Base-by-base conservation (phyloP, 495 filamentous ascomycete species). In the Talaromyces thailandensis region DNA sequence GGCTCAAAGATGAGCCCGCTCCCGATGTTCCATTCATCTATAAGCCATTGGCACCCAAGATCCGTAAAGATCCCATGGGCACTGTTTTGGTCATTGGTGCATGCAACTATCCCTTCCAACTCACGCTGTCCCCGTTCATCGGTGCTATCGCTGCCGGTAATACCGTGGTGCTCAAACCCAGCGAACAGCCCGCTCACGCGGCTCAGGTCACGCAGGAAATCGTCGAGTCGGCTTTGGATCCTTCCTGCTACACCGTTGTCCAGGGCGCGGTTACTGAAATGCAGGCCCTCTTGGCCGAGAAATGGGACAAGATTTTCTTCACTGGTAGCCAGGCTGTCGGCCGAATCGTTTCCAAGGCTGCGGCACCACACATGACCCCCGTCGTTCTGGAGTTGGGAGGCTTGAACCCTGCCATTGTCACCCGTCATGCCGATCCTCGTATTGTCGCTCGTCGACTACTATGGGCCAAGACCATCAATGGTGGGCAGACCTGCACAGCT, bases 291-390 rank as follows among this genome's bases (percentile, higher is more conserved):
- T 79, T 98, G 12, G 84, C 92, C 57, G 84, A 92, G 74, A 92
- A 92, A 68, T 98, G 92, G 91, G 93, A 95, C 74, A 96, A 96
- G 81, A 93, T 98, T 66, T 93, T 95, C 78, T 98, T 96, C 78
- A 98, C 94, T 16, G 94, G 94, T 52, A 83, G 82, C 64, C 76
- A 80, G 11, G 76, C 69, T 37, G 93, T 97, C 40, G 94, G 90
- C 58, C 89, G 81, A 53, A 93, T 98, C 74, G 86, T 98, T 66
- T 85, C 92, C 24, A 90, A 92, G 76, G 94, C 94, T 64, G 94
- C 94, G 5, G 93, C 94, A 43, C 90, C 94, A 73, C 87, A 91
- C 43, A 78, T 98, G 60, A 98, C 94, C 4, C 94, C 94, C 0
- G 88, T 96, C 23, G 81, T 84, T 37, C 83, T 97, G 61, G 94